A percentile compares a stretch with the other conserved stretches of the same genome.
phyloP scores from a whole-genome alignment of 345 rosid genomes.

The Dipteronia dyeriana region DNA sequence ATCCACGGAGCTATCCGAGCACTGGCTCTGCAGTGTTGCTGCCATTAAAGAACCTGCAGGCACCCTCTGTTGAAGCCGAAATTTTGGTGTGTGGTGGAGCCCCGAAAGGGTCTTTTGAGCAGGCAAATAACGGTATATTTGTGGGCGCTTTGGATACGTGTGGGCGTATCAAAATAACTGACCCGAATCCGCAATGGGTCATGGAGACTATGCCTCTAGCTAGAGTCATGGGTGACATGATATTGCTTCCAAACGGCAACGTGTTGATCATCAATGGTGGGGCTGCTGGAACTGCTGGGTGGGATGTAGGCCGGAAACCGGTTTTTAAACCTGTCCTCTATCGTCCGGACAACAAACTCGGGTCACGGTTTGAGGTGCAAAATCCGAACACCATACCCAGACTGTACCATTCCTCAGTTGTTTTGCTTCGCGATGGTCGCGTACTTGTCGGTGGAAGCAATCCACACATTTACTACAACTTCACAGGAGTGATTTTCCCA shows the following conservation, averaged over 20 bases:
- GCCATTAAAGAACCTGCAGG: constrained; percentile 58
- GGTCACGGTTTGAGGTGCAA: constrained; percentile 54
- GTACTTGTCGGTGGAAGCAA: constrained; percentile 89
- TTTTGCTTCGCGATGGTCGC: constrained; percentile 72
- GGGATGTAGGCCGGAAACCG: constrained; percentile 71
- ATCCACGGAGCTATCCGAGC: constrained; percentile 80
- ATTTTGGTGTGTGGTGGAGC: constrained; percentile 88
- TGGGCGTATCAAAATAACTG: constrained; percentile 70
- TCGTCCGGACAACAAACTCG: constrained; percentile 36
- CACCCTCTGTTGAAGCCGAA: constrained; percentile 40
- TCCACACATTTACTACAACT: constrained; percentile 57
- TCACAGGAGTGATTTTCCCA: constrained; percentile 60
- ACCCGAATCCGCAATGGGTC: constrained; percentile 62
- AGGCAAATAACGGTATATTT: constrained; percentile 37
- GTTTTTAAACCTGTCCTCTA: constrained; percentile 64
- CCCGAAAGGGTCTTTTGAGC: constrained; percentile 53
- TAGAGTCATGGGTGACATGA: constrained; percentile 90
- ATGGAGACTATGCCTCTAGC: constrained; percentile 74
- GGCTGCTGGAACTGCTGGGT: constrained; percentile 63
- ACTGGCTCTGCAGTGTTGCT: constrained; percentile 80
- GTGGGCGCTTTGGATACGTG: constrained; percentile 66
- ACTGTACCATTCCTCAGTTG: constrained; percentile 85
- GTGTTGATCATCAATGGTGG: constrained; percentile 79
- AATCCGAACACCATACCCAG: constrained; percentile 61
- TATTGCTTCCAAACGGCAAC: constrained; percentile 68